A percentile compares a stretch with the other conserved stretches of the same genome.
Evolutionary conservation across 768 basidiomycete genomes (phyloP).

Genomic region (Psilocybe cyanescens): DNA sequence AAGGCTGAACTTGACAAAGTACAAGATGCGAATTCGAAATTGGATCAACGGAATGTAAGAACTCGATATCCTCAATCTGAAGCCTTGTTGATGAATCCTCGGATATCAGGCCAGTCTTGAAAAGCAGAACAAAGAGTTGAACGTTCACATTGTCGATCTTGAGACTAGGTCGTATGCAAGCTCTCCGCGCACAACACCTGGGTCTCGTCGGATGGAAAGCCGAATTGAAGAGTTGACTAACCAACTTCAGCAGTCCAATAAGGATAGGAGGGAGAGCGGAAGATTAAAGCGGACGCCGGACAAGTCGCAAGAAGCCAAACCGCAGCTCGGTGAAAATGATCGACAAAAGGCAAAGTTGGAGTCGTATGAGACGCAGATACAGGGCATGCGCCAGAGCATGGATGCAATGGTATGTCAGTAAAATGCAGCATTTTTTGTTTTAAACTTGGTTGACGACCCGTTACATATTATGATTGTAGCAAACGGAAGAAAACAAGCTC

Average conservation of each 20-base stretch:
- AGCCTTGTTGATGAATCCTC: not conserved
- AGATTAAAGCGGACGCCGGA: slow-evolving; percentile 39
- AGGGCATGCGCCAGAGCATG: slow-evolving; percentile 58
- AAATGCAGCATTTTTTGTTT: not conserved
- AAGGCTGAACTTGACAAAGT: slow-evolving; percentile 77
- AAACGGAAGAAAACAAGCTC: slow-evolving; percentile 70
- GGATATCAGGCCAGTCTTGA: slow-evolving; percentile 71
- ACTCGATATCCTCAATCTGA: not conserved
- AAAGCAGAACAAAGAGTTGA: slow-evolving; percentile 85
- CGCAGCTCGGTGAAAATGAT: slow-evolving; percentile 63
- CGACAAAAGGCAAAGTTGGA: slow-evolving; percentile 65
- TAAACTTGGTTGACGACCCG: slow-evolving; percentile 7
- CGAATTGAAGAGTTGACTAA: slow-evolving; percentile 75
- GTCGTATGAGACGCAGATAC: slow-evolving; percentile 60
- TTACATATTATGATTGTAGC: slow-evolving; percentile 39
- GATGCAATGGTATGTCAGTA: slow-evolving; percentile 58
- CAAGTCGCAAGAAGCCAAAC: slow-evolving; percentile 51
- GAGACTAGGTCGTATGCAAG: slow-evolving; percentile 70
- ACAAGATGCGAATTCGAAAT: slow-evolving; percentile 78
- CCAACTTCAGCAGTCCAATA: slow-evolving; percentile 57
- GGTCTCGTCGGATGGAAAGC: slow-evolving; percentile 64
- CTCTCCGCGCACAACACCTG: slow-evolving; percentile 58
- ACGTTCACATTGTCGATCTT: slow-evolving; percentile 80
- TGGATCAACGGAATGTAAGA: slow-evolving; percentile 77
- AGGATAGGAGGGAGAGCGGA: slow-evolving; percentile 50